These are phyloP conservation scores for Boletus semigastroideus DNA, from an alignment of 1,284 basidiomycete species.

Conservation along the genomic window DNA sequence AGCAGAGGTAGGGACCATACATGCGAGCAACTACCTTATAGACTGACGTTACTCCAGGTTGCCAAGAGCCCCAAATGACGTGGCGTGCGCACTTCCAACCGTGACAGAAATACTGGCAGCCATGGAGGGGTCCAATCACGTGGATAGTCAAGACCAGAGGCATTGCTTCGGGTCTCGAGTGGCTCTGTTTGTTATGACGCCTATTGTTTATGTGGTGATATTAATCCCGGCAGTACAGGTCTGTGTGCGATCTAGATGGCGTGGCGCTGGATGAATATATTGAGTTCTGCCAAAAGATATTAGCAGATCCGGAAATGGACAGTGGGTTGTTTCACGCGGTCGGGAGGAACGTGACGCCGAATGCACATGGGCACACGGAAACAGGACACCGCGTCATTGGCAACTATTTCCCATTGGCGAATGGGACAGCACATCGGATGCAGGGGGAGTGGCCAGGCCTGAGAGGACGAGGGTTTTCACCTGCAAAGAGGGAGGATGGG, in stretches of 20 bases:
- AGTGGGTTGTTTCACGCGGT: conserved; percentile 18
- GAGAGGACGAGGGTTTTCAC: conserved; percentile 28
- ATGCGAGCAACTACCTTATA: conserved; percentile 1
- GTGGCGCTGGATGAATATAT: conserved; percentile 66
- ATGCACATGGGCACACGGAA: conserved; percentile 9
- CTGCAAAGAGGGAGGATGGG: conserved; percentile 19
- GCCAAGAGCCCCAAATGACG: conserved; percentile 51
- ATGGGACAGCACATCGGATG: background rate
- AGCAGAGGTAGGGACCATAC: conserved; percentile 43
- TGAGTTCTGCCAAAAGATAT: conserved; percentile 58
- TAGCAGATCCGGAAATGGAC: conserved; percentile 38
- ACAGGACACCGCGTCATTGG: conserved; percentile 33
- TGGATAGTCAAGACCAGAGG: conserved; percentile 31
- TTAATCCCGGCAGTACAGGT: conserved; percentile 39
- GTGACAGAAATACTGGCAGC: conserved; percentile 51
- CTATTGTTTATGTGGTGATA: conserved; percentile 4
- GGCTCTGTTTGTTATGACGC: conserved; percentile 32
- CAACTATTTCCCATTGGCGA: conserved; percentile 44
- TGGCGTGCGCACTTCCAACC: conserved; percentile 62
- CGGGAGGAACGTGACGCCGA: conserved; percentile 13
- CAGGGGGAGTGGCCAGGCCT: background rate
- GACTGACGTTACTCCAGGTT: conserved; percentile 37
- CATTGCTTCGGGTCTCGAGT: conserved; percentile 37
- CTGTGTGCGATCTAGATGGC: conserved; percentile 53
- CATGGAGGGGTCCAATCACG: conserved; percentile 42